Evolutionary conservation across 345 rosid species (phyloP), one percentile per base, ranked within the genome.

Genomic region (Leavenworthia alabamica): DNA sequence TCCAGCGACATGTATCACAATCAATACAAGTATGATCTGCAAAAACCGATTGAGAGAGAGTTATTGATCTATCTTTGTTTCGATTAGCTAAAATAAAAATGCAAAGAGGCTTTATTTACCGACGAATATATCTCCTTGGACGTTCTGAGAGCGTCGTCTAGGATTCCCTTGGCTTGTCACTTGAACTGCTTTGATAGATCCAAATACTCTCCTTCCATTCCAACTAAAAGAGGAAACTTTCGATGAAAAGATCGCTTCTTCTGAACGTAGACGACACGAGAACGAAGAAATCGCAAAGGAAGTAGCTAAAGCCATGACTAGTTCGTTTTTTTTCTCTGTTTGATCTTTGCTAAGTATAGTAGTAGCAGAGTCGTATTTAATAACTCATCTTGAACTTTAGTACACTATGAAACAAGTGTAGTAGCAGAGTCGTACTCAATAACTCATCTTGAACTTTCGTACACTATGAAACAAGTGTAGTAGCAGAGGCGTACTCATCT

Each of bases 1-100:
- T 84, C 90, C 90, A 84, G 26, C 90, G 86, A 74, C 86, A 84
- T 9, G 90, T 81, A 73, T 80, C 90, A 37, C 90, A 84, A 28
- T 84, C 90, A 40, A 84, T 81, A 79, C 86, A 84, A 9, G 79
- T 73, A 31, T 45, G 74, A 28, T 81, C 86, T 81, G 83, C 76
- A 54, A 57, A 35, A 53, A 46, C 43, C 24, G 10, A 64, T 56
- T 42, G 22, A 32, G 37, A 56, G 10, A n/a, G 44, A 44, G 60
- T 51, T 20, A 43, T 42, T 33, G 54, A 51, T 51, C 12, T 50
- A 52, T 68, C 35, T 51, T 7, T 50, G 60, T 31, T 15, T 12
- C 20, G 0, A 42, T 29, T 24, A 48, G 37, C 29, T 40, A 10
- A 33, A 33, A 47, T 7, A 52, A 10, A 8, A 51, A 35, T n/a